Base-by-base conservation (phyloP, 345 rosid species). In the Triadica sebifera region DNA sequence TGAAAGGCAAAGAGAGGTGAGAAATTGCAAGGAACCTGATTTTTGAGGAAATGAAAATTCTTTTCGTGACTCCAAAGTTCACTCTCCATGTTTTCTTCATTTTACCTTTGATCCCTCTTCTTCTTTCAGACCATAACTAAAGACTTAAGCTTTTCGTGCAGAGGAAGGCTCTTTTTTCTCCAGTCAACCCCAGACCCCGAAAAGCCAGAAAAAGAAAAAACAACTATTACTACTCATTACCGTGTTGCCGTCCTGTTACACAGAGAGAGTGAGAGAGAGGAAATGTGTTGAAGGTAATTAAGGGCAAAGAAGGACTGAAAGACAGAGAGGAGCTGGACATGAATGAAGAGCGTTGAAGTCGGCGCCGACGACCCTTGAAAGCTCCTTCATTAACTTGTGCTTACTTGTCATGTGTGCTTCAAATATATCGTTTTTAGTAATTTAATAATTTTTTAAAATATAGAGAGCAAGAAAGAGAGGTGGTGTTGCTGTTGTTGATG, bases 21-120 rank as follows among this genome's bases (percentile, higher is more conserved):
- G 69, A 65, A 65, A 45, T 45, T 9, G 34, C 34, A 65, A 65
- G 52, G 69, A 65, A 65, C 69, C 69, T 65, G 69, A 25, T 34
- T 4, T 55, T 55, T 6, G 13, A 63, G 19, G 53, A 45, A 10
- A 65, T 20, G 25, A 46, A 65, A 65, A 7, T 45, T 65, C 69
- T 11, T 12, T 65, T 45, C 37, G 16, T 65, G 69, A 45, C 34
- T 16, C 25, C 53, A 65, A 43, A 20, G 69, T 45, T 45, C 37
- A 65, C 51, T 43, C 38, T 38, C 4, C 6, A n/a, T 19, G 29
- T 65, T 43, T 65, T 45, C 52, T 43, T 45, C 1, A 13, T 20
- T 45, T 45, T 12, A 5, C n/a, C 67, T 3, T 65, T 45, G 69
- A 45, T 20, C 7, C 1, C 12, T 20, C 34, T 47, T 19, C 17